Conservation (phyloP, 352 stramenopile genomes). For the Peronospora farinosa region DNA sequence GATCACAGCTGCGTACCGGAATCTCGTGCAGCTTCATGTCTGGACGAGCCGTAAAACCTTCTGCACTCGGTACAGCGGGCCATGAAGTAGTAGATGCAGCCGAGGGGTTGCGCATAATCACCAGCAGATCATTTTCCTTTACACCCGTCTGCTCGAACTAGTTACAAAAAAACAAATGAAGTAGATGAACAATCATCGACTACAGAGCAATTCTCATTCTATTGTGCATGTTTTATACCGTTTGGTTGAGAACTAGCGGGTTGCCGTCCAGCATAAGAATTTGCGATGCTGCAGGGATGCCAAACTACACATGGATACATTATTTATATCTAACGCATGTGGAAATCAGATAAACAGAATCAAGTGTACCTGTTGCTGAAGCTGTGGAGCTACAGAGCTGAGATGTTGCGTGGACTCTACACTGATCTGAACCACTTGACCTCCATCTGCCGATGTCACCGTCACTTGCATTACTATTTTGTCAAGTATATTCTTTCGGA, state of each 20-base stretch:
- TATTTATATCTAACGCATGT: not conserved
- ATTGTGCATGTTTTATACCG: slow-evolving; percentile 26
- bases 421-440: slow-evolving; percentile 44
- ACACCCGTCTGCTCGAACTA: slow-evolving; percentile 71
- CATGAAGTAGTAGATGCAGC: slow-evolving; percentile 11
- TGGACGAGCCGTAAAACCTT: slow-evolving; percentile 36
- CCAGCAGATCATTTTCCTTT: slow-evolving; percentile 64
- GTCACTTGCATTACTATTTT: not conserved
- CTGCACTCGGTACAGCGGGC: slow-evolving; percentile 10
- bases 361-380: slow-evolving; percentile 50
- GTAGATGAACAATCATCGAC: too few relatives aligned
- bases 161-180: not conserved
- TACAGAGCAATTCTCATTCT: too few relatives aligned
- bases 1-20: slow-evolving; percentile 35
- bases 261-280: slow-evolving; percentile 61
- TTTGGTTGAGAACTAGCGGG: slow-evolving; percentile 44
- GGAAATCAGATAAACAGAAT: not conserved
- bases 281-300: slow-evolving; percentile 45
- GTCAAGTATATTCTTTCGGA: too few relatives aligned
- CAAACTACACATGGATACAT: slow-evolving; percentile 40
- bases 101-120: slow-evolving; percentile 47
- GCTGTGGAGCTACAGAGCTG: slow-evolving; percentile 30
- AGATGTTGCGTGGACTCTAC: slow-evolving; percentile 48
- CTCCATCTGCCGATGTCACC: slow-evolving; percentile 44
- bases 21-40: slow-evolving; percentile 80